Percentiles rank a stretch among this genome's conserved stretches.
Conservation (phyloP, 164 flowering plant genomes). For the Paratinospora sagittata region DNA sequence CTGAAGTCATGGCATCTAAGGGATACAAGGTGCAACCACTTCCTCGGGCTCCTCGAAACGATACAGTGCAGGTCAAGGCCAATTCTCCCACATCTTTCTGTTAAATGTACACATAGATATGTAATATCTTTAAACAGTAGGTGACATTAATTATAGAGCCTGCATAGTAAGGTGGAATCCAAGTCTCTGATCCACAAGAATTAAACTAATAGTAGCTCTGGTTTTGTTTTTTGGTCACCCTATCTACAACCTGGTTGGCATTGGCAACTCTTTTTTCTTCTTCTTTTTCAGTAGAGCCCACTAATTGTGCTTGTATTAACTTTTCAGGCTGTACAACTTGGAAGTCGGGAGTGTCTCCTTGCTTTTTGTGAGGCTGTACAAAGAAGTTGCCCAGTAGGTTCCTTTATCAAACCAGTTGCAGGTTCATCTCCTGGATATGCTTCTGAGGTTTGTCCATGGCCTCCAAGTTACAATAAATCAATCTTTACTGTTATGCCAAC, state of each 20-base stretch:
- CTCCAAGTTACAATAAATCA: too few relatives aligned
- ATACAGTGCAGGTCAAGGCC: conserved; percentile 65
- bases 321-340: conserved; percentile 76
- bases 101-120: neutral
- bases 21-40: conserved; percentile 79
- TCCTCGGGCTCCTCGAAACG: conserved; percentile 63
- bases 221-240: neutral
- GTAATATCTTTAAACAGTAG: neutral
- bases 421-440: conserved; percentile 82
- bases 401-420: conserved; percentile 69
- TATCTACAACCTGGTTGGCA: neutral
- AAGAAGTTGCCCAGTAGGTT: conserved; percentile 76
- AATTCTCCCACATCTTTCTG: neutral
- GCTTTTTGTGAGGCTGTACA: conserved; percentile 91
- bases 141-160: neutral
- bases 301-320: conserved; percentile 3
- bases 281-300: neutral
- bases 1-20: conserved; percentile 76
- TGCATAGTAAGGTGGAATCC: neutral
- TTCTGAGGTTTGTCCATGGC: conserved; percentile 55
- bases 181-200: neutral
- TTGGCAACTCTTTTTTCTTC: neutral
- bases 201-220: neutral
- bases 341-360: conserved; percentile 62
- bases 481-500: too few relatives aligned